These are phyloP conservation scores for Puccinia coronata DNA, from an alignment of 1,284 basidiomycete genomes.

Conservation along the genomic window DNA sequence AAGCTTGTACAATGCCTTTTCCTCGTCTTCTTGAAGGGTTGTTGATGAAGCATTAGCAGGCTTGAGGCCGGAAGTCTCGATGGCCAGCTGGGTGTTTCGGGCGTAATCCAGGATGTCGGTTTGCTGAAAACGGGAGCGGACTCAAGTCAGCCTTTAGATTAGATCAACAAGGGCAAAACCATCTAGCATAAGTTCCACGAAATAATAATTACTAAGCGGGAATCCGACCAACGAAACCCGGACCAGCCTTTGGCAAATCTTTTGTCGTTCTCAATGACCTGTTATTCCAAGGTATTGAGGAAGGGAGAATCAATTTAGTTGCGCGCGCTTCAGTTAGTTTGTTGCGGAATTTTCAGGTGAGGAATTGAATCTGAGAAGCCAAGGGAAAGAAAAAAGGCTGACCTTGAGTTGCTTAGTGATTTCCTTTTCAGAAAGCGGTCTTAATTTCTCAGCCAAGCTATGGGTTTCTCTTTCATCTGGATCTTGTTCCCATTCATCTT, in stretches of 20 bases:
- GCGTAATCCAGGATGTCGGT: slow-evolving; percentile 53
- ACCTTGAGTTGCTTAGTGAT: slow-evolving; percentile 70
- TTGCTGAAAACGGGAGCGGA: slow-evolving; percentile 51
- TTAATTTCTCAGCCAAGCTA: slow-evolving; percentile 68
- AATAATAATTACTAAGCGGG: slow-evolving; percentile 49
- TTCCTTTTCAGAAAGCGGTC: slow-evolving; percentile 88
- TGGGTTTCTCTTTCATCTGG: slow-evolving; percentile 57
- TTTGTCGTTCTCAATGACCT: slow-evolving; percentile 82
- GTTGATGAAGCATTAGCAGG: slow-evolving; percentile 50
- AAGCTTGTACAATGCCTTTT: slow-evolving; percentile 72
- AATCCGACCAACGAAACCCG: slow-evolving; percentile 62
- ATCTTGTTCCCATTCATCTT: slow-evolving; percentile 53
- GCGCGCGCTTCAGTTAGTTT: not conserved
- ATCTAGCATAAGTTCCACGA: slow-evolving; percentile 9
- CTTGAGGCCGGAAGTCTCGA: slow-evolving; percentile 31
- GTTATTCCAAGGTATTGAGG: slow-evolving; percentile 23
- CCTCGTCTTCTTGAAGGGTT: slow-evolving; percentile 62
- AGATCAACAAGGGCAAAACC: not conserved
- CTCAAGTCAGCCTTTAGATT: not conserved
- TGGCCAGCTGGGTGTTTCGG: slow-evolving; percentile 44
- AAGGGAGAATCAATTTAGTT: not conserved
- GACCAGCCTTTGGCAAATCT: slow-evolving; percentile 71
- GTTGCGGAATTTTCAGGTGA: not conserved
- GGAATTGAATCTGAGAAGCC: not conserved
- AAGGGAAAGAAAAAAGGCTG: slow-evolving; percentile 48